Percentiles rank a stretch among this genome's conserved stretches.
These are phyloP conservation scores for Chaetomium sp. DNA, from an alignment of 2,329 filamentous ascomycete species.

Conservation along the genomic window DNA sequence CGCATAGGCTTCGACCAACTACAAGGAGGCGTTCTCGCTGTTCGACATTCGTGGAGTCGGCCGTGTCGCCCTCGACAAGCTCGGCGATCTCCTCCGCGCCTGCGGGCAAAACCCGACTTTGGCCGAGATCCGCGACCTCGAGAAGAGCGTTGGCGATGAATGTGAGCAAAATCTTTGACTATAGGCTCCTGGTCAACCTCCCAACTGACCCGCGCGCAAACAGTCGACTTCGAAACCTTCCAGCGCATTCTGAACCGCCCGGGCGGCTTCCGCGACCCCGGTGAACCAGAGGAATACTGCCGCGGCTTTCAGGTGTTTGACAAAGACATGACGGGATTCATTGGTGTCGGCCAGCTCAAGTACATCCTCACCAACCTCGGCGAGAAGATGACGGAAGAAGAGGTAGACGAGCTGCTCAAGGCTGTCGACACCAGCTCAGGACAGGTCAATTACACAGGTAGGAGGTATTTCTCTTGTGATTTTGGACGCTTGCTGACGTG, in stretches of 20 bases:
- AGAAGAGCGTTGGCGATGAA: conserved; percentile 85
- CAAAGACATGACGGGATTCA: conserved; percentile 98
- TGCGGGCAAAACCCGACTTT: conserved; percentile 98
- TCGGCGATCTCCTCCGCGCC: conserved; percentile 92
- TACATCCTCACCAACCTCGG: conserved; percentile 97
- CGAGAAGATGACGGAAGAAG: conserved; percentile 99
- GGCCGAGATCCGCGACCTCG: conserved; percentile 86
- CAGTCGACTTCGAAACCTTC: conserved; percentile 98
- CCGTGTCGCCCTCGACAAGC: conserved; percentile 79
- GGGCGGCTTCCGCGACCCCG: conserved; percentile 95
- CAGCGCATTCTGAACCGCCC: conserved; percentile 95
- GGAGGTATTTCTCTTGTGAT: conserved; percentile 38
- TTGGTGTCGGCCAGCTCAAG: conserved; percentile 95
- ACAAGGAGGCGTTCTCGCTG: conserved; percentile 99
- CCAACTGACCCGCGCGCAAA: conserved; percentile 17
- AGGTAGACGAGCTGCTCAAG: conserved; percentile 98
- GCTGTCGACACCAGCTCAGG: conserved; percentile 93
- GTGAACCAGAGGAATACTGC: conserved; percentile 97
- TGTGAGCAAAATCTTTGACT: conserved; percentile 63
- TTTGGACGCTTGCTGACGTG: conserved; percentile 13
- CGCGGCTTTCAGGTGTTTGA: conserved; percentile 99
- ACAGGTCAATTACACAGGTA: conserved; percentile 97
- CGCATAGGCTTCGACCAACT: conserved; percentile 82
- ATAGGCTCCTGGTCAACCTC: neutral
- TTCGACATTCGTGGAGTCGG: conserved; percentile 99